These are phyloP conservation scores for Leptographium procerum DNA, from an alignment of 2,329 filamentous ascomycete species.

Conservation along the genomic window DNA sequence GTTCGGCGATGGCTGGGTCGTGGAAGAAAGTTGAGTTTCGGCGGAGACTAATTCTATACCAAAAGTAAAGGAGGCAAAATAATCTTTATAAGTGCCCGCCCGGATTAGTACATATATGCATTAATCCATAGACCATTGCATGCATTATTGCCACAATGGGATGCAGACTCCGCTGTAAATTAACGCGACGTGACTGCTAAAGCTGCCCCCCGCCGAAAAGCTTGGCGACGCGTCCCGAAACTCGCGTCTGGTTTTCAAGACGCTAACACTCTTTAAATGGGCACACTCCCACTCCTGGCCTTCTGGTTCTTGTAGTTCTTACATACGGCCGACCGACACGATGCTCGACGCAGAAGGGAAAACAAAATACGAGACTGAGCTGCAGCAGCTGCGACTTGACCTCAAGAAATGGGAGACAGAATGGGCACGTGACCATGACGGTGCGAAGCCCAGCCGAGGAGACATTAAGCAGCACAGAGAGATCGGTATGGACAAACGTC, in stretches of 20 bases:
- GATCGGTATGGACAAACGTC: constrained; percentile 48
- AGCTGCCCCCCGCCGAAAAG: not conserved
- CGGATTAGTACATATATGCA: not conserved
- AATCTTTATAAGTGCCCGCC: too few species aligned
- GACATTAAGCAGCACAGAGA: constrained; percentile 64
- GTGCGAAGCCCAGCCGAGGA: constrained; percentile 58
- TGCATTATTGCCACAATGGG: not conserved
- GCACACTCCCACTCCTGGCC: not conserved
- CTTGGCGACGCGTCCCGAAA: not conserved
- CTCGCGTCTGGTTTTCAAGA: not conserved
- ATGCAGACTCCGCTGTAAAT: too few species aligned
- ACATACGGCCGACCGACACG: not conserved
- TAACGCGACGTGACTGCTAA: constrained; percentile 1
- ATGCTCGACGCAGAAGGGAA: constrained; percentile 36
- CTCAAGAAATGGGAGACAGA: constrained; percentile 64
- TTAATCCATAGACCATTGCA: too few species aligned
- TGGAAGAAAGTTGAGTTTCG: too few species aligned
- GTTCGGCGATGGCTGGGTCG: not conserved
- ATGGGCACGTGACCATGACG: constrained; percentile 50
- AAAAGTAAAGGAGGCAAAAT: too few species aligned
- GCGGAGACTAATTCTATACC: too few species aligned
- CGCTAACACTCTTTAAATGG: not conserved
- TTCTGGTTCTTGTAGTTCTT: not conserved
- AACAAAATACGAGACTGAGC: constrained; percentile 35
- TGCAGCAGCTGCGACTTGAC: constrained; percentile 49